Conservation (phyloP, 169 alveolate genomes). For the Condylostoma magnum region DNA sequence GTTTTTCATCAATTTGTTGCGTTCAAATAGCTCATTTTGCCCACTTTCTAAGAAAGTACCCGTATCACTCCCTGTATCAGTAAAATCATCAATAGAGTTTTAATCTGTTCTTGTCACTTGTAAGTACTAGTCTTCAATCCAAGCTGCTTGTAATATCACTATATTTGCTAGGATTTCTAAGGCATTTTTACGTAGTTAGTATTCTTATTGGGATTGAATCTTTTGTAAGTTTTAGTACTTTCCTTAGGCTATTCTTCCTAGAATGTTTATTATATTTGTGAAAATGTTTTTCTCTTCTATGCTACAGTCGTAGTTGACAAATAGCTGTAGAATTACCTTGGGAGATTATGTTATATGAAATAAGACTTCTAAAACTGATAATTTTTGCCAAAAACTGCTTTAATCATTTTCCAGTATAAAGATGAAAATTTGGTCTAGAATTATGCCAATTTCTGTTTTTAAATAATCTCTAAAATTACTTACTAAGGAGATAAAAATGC, state of each 20-base stretch:
- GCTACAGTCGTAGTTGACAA: constrained; percentile 79
- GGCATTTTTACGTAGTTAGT: constrained; percentile 7
- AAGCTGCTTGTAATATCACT: constrained; percentile 16
- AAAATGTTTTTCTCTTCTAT: constrained; percentile 45
- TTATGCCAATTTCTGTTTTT: constrained; percentile 69
- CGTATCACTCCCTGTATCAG: constrained; percentile 18
- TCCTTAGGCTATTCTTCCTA: constrained; percentile 58
- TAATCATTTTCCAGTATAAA: constrained; percentile 81
- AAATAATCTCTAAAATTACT: constrained; percentile 73
- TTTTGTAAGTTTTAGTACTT: neutral
- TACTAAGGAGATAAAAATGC: constrained; percentile 71
- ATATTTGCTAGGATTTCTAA: constrained; percentile 30
- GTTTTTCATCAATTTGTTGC: constrained; percentile 16
- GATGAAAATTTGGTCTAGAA: constrained; percentile 81
- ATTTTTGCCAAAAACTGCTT: constrained; percentile 74
- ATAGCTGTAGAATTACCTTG: constrained; percentile 65
- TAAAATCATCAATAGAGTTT: neutral
- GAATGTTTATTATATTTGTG: constrained; percentile 38
- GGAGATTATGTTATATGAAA: constrained; percentile 55
- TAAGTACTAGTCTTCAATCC: constrained; percentile 6
- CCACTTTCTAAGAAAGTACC: constrained; percentile 3
- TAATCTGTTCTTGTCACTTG: neutral
- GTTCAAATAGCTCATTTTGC: constrained; percentile 10
- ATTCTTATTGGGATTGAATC: constrained; percentile 20
- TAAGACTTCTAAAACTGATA: constrained; percentile 69